These are phyloP conservation scores for Anisodus tanguticus DNA, from an alignment of 257 asterid genomes.

Conservation along the genomic window DNA sequence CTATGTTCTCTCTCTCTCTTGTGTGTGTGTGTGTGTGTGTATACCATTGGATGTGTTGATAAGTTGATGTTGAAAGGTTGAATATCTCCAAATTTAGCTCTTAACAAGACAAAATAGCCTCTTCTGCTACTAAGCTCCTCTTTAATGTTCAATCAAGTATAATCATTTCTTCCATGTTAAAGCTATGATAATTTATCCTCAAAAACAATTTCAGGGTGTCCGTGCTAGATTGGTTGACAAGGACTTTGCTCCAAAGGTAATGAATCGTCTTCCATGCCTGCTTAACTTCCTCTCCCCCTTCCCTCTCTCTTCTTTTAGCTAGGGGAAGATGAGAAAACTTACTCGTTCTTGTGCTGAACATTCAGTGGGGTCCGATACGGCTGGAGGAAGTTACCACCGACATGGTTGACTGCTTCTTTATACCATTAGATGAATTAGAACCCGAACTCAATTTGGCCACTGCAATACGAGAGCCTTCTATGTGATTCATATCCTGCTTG, in stretches of 20 bases:
- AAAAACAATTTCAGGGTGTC: constrained; percentile 62
- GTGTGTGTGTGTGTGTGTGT: too few relatives aligned
- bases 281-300: background rate
- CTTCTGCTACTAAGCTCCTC: background rate
- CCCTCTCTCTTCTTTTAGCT: background rate
- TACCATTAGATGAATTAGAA: constrained; percentile 67
- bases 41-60: too few relatives aligned
- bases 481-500: constrained; percentile 40
- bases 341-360: background rate
- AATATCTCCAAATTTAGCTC: background rate
- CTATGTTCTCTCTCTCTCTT: too few relatives aligned
- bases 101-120: background rate
- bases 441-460: constrained; percentile 81
- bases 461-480: constrained; percentile 83
- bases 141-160: background rate
- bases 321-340: background rate
- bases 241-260: constrained; percentile 96
- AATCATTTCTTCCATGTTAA: background rate
- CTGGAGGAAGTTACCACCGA: constrained; percentile 75
- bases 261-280: background rate
- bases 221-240: constrained; percentile 93
- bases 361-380: constrained; percentile 77
- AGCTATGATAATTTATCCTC: background rate
- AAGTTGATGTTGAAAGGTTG: background rate
- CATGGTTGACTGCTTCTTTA: constrained; percentile 68